A percentile compares a stretch with the other conserved stretches of the same genome.
These are phyloP conservation scores for Imleria badia DNA, from an alignment of 768 basidiomycete genomes.

Conservation along the genomic window DNA sequence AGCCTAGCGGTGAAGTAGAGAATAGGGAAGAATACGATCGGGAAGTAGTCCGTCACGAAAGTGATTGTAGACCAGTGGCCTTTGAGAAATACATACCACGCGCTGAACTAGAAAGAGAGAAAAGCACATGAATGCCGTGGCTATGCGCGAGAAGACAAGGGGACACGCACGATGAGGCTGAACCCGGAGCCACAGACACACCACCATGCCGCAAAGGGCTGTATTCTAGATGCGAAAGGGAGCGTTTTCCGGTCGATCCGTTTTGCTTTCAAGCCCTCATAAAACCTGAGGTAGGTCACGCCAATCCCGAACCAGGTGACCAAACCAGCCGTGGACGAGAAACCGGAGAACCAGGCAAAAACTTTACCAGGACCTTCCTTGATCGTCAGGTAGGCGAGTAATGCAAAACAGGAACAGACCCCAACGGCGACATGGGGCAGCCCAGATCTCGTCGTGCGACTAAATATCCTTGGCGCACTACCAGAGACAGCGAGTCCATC, in stretches of 20 bases:
- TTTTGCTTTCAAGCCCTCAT: no score
- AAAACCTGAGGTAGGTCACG: no score
- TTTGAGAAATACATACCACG: conserved; percentile 39
- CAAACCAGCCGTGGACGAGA: conserved; percentile 40
- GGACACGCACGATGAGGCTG: conserved; percentile 36
- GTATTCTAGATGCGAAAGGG: no score
- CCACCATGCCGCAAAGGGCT: no score
- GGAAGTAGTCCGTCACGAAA: conserved; percentile 43
- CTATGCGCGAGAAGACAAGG: no score
- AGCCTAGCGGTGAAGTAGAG: conserved; percentile 37
- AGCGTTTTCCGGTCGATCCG: no score
- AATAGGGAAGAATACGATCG: conserved; percentile 45
- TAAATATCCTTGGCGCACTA: conserved; percentile 53
- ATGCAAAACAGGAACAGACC: conserved; percentile 29
- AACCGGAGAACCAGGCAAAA: conserved; percentile 41
- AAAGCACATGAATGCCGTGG: no score
- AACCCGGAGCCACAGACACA: conserved; percentile 24
- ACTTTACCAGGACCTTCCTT: conserved; percentile 34
- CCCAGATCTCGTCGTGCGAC: conserved; percentile 36
- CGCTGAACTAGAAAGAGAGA: conserved; percentile 35
- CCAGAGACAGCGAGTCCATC: conserved; percentile 53
- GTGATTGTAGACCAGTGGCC: conserved; percentile 38
- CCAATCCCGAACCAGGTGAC: conserved; percentile 47
- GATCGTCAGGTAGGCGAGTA: conserved; percentile 43
- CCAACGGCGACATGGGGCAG: conserved; percentile 44